Base-by-base conservation (phyloP, 2,329 filamentous ascomycete genomes). In the Trichothecium roseum region DNA sequence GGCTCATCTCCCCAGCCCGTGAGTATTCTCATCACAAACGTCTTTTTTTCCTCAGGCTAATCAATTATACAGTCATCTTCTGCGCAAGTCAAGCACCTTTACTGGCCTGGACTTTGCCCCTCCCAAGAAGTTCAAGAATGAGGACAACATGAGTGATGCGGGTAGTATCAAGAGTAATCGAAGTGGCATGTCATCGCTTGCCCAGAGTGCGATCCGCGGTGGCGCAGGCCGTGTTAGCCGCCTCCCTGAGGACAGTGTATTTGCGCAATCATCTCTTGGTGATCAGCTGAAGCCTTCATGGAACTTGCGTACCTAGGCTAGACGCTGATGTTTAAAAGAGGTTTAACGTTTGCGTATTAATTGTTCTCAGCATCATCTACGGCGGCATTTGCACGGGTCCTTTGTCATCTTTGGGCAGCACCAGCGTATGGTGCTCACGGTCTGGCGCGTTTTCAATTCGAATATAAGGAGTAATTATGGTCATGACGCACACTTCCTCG, bases 161-260 rank as follows among this genome's bases (percentile, higher is more conserved):
- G 78, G 78, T 37, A 81, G 76, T 50, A 78, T 82, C 45, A 50
- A 48, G 39, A 64, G 84, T 60, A 85, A 84, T 63, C 53, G 51
- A 13, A 64, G 84, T 58, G 86, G 83, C 34, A 78, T 94, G 47
- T 93, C 85, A 5, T 68, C 75, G 4, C 62, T 70, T 35, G 74
- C 87, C 51, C 62, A 76, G 35, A 66, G 77, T 41, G 81, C 84
- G 48, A 78, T 94, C 48, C 83, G 87, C 44, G 73, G 65, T 38
- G 88, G 88, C 44, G 87, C 86, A 31, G 89, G 93, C 50, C 83
- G 88, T 42, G 76, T 95, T 44, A 91, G 84, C 53, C 78, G 84
- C 34, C 72, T 95, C 41, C 87, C 88, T 0, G 79, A 77, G 39
- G 85, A 88, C 46, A 74, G 80, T 30, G 84, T 94, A 39, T 88